A percentile compares a stretch with the other conserved stretches of the same genome.
phyloP scores from a whole-genome alignment of 2,329 filamentous ascomycete species.

The Ampelomyces quisqualis region DNA sequence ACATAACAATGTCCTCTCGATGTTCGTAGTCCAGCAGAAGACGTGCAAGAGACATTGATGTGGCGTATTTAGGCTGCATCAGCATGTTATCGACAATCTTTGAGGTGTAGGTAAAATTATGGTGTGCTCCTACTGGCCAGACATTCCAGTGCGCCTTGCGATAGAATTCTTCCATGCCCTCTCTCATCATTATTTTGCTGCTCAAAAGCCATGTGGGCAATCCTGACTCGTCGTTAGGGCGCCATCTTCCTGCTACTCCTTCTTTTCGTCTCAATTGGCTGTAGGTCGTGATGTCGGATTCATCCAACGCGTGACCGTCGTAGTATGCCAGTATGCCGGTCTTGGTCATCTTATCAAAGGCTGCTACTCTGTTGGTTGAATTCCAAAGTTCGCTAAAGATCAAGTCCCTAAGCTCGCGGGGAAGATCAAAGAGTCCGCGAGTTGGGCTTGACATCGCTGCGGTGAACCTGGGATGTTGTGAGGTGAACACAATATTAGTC shows the following conservation, averaged over 20 bases:
- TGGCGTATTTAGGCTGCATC: background rate
- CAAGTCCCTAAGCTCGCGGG: background rate
- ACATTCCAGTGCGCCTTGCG: background rate
- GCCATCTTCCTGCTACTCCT: background rate
- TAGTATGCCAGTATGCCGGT: background rate
- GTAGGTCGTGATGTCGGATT: background rate
- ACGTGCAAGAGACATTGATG: background rate
- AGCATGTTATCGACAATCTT: background rate
- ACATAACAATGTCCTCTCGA: too few species aligned
- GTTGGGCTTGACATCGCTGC: background rate
- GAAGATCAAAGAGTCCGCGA: background rate
- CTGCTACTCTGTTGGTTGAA: background rate
- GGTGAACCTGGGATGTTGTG: too few species aligned
- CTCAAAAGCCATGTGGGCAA: background rate
- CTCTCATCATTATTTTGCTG: background rate
- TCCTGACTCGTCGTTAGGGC: too few species aligned
- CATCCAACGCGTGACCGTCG: background rate
- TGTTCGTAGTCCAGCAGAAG: background rate
- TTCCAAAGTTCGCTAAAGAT: background rate
- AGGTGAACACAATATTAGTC: too few species aligned
- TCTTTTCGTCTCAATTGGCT: too few species aligned
- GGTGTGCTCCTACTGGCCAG: background rate
- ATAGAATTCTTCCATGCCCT: background rate
- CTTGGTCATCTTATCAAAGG: background rate
- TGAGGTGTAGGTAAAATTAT: background rate